These are phyloP conservation scores for Trametes polyzona DNA, from an alignment of 1,284 basidiomycete species.

Conservation along the genomic window DNA sequence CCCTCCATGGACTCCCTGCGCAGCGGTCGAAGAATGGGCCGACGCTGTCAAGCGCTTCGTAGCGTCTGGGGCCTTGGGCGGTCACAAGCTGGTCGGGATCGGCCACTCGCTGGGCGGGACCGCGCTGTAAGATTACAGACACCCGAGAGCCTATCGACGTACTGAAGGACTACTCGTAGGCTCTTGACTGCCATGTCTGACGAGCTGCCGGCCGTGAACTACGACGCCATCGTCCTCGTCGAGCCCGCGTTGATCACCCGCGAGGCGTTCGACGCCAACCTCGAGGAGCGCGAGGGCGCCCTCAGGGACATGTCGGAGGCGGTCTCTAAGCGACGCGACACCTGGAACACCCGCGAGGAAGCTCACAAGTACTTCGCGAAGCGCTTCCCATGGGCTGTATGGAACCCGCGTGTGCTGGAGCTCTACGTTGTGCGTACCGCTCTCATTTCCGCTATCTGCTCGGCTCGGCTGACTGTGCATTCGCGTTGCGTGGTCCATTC, in stretches of 20 bases:
- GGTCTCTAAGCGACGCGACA: conserved; percentile 7
- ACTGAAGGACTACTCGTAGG: conserved; percentile 17
- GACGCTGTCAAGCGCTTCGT: too few species aligned
- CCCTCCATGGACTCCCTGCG: background rate
- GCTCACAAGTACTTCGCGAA: conserved; percentile 14
- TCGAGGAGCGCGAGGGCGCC: background rate
- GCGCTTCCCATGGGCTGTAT: conserved; percentile 21
- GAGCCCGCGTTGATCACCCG: conserved; percentile 21
- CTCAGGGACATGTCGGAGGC: background rate
- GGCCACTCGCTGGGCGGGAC: too few species aligned
- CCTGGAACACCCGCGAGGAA: conserved; percentile 16
- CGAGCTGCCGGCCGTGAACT: too few species aligned
- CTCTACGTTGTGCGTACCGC: conserved; percentile 13
- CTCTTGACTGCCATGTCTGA: too few species aligned
- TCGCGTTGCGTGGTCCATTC: background rate
- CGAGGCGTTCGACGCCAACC: background rate
- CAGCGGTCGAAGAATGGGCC: too few species aligned
- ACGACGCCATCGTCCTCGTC: conserved; percentile 16
- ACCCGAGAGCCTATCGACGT: background rate
- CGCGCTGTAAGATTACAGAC: too few species aligned
- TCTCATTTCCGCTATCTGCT: background rate
- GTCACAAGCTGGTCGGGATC: too few species aligned
- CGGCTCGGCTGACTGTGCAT: background rate
- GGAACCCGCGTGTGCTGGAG: conserved; percentile 17
- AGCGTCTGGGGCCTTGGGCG: too few species aligned